These are phyloP conservation scores for Cryptococcus depauperatus DNA, from an alignment of 1,284 basidiomycete genomes.

Conservation along the genomic window DNA sequence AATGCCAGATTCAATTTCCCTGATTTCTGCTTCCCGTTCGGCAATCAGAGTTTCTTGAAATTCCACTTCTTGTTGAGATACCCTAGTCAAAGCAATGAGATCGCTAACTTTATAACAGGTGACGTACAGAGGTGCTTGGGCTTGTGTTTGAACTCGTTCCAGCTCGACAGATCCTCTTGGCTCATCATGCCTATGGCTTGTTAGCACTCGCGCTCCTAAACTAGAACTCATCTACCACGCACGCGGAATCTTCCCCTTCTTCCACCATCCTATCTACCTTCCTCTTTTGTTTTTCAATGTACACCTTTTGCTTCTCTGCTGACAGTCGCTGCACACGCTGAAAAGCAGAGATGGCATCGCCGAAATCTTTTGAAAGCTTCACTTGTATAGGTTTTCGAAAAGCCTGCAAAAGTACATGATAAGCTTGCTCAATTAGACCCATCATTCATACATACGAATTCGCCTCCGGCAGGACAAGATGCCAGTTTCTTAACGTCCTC, in stretches of 20 bases:
- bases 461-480: constrained; percentile 52
- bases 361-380: constrained; percentile 89
- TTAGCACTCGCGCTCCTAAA: neutral
- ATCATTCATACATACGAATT: constrained; percentile 14
- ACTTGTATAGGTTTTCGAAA: constrained; percentile 52
- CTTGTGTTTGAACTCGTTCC: constrained; percentile 37
- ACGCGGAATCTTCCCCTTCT: constrained; percentile 22
- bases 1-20: constrained; percentile 94
- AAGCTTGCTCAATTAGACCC: neutral
- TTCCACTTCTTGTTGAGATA: constrained; percentile 82
- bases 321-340: constrained; percentile 84
- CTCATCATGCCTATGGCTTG: constrained; percentile 18
- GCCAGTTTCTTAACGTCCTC: constrained; percentile 84
- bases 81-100: constrained; percentile 42
- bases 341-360: constrained; percentile 79
- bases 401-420: constrained; percentile 19
- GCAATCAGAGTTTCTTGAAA: constrained; percentile 95
- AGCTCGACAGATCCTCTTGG: constrained; percentile 35
- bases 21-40: constrained; percentile 89
- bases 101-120: neutral
- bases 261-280: constrained; percentile 35
- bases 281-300: constrained; percentile 58
- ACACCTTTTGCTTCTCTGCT: constrained; percentile 74
- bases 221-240: constrained; percentile 5
- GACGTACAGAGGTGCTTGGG: constrained; percentile 26